Evolutionary conservation across 1,139 yeast species (phyloP).

Genomic region (Ogataea hybrid): DNA sequence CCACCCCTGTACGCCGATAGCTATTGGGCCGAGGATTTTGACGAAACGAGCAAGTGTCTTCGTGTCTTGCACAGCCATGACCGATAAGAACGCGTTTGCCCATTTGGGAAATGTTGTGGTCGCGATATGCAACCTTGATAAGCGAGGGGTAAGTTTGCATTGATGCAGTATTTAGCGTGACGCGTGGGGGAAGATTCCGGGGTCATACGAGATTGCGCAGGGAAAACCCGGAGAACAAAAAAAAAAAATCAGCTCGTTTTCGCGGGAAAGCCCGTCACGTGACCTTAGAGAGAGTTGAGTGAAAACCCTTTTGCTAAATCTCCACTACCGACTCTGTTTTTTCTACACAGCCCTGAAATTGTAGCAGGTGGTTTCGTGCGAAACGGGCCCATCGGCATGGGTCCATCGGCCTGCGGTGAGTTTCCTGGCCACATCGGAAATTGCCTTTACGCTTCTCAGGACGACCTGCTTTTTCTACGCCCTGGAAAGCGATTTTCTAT

Average conservation of each 20-base stretch:
- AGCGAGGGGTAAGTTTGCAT: background rate
- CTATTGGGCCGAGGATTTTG: slow-evolving; percentile 43
- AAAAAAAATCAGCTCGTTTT: no score
- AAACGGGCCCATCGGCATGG: no score
- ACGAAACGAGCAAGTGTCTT: slow-evolving; percentile 35
- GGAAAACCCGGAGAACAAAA: no score
- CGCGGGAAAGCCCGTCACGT: slow-evolving; percentile 1
- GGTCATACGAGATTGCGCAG: slow-evolving; percentile 3
- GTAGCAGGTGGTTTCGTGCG: no score
- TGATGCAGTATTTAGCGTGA: background rate
- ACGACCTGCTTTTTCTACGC: no score
- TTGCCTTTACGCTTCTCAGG: no score
- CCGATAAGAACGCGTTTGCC: slow-evolving; percentile 4
- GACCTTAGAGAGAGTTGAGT: background rate
- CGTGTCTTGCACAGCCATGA: slow-evolving; percentile 10
- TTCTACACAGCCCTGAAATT: background rate
- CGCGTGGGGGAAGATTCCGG: background rate
- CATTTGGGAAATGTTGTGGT: slow-evolving; percentile 3
- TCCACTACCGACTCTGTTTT: slow-evolving; percentile 9
- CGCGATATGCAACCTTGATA: background rate
- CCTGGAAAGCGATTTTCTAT: no score
- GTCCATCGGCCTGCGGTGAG: no score
- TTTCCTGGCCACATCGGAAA: no score
- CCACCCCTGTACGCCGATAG: slow-evolving; percentile 41
- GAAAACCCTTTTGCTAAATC: background rate